phyloP scores from a whole-genome alignment of 176 grass and related monocot genomes.

The Oryza punctata region DNA sequence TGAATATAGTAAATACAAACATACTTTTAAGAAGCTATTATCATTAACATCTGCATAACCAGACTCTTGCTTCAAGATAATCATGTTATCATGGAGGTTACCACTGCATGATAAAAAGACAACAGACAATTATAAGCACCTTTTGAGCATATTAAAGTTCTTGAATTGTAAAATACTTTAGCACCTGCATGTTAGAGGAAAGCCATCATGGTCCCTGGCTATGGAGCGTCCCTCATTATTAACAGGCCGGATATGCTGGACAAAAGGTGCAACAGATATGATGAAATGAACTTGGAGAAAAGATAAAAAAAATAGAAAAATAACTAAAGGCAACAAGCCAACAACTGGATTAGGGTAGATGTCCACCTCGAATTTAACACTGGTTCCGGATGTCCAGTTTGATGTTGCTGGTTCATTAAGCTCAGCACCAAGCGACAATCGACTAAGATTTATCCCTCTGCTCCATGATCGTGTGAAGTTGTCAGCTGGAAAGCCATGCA shows the following conservation, averaged over 20 bases:
- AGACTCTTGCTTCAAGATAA: conserved; percentile 96
- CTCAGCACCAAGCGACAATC: conserved; percentile 81
- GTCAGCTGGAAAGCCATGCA: conserved; percentile 86
- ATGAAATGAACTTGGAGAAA: conserved; percentile 8
- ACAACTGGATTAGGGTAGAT: conserved; percentile 17
- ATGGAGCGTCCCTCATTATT: conserved; percentile 90
- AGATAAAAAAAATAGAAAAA: not conserved
- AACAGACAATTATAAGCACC: conserved; percentile 7
- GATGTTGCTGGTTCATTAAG: conserved; percentile 87
- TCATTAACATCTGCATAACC: conserved; percentile 73
- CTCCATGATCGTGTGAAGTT: conserved; percentile 82
- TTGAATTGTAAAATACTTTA: conserved; percentile 3
- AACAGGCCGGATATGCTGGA: conserved; percentile 78
- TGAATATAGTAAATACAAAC: conserved; percentile 19
- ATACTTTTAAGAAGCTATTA: conserved; percentile 84
- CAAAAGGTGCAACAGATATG: not conserved
- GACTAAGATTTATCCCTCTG: conserved; percentile 79
- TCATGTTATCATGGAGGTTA: conserved; percentile 90
- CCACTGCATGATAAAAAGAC: conserved; percentile 62
- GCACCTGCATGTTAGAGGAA: conserved; percentile 96
- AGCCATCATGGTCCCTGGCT: conserved; percentile 76
- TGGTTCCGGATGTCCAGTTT: conserved; percentile 87
- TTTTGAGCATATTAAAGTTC: not conserved
- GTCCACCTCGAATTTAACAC: conserved; percentile 84
- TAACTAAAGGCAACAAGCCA: not conserved